Evolutionary conservation across 257 asterid species (phyloP).

Genomic region (Capsicum chinense): DNA sequence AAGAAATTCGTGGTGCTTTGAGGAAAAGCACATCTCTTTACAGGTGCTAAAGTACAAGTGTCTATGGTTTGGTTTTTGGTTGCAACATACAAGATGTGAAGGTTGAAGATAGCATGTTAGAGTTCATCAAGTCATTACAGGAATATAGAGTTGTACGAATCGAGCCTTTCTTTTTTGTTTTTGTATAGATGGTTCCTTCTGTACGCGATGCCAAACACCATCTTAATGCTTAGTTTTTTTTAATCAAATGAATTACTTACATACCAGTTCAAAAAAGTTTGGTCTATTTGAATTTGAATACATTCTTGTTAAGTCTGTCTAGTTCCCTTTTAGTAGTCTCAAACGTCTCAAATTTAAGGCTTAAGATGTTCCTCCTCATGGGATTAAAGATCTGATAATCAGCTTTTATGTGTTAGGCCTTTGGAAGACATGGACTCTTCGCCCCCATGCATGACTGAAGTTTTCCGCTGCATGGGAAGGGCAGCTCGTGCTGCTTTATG

Average conservation of each 20-base stretch:
- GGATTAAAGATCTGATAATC: constrained; percentile 36
- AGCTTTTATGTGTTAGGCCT: constrained; percentile 53
- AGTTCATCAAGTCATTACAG: not conserved
- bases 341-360: constrained; percentile 18
- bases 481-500: constrained; percentile 87
- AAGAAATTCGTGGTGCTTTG: not conserved
- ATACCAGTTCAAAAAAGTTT: not conserved
- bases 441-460: constrained; percentile 98
- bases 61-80: not conserved
- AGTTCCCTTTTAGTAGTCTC: not conserved
- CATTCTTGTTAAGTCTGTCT: constrained; percentile 7
- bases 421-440: constrained; percentile 81
- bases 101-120: not conserved
- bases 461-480: constrained; percentile 90
- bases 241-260: not conserved
- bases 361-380: constrained; percentile 26
- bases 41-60: not conserved
- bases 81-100: not conserved
- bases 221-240: not conserved
- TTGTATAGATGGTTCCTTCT: not conserved
- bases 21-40: not conserved
- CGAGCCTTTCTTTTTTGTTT: not conserved
- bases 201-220: not conserved
- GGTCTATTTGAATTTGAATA: constrained; percentile 1
- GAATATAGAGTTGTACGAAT: not conserved